Evolutionary conservation across 805 yeast species (phyloP).

Genomic region (Sungouiella thailandica): DNA sequence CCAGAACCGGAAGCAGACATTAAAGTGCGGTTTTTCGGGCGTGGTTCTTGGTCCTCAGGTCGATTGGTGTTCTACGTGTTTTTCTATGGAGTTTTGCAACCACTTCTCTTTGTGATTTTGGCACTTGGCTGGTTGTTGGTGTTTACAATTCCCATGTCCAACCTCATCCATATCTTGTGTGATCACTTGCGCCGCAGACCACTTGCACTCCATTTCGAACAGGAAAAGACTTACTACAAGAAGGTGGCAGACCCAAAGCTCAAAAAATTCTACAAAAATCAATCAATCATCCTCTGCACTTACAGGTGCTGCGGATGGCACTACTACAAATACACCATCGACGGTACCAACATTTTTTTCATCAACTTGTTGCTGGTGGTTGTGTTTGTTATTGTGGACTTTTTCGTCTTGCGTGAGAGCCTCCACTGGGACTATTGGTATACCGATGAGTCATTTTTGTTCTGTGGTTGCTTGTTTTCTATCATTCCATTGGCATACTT

Average conservation of each 20-base stretch:
- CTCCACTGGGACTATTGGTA: slow-evolving; percentile 35
- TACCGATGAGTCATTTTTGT: slow-evolving; percentile 63
- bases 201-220: slow-evolving; percentile 71
- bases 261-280: slow-evolving; percentile 39
- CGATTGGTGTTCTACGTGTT: slow-evolving; percentile 69
- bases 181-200: slow-evolving; percentile 88
- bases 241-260: slow-evolving; percentile 20
- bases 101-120: slow-evolving; percentile 53
- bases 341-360: slow-evolving; percentile 91
- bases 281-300: slow-evolving; percentile 74
- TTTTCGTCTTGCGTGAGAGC: slow-evolving; percentile 51
- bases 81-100: slow-evolving; percentile 67
- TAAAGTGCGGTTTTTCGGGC: slow-evolving; percentile 68
- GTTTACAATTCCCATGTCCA: slow-evolving; percentile 91
- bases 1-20: slow-evolving; percentile 23
- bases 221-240: slow-evolving; percentile 47
- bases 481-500: slow-evolving; percentile 93
- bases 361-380: slow-evolving; percentile 80
- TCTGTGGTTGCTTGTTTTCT: slow-evolving; percentile 71
- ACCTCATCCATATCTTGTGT: slow-evolving; percentile 61
- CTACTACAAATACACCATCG: slow-evolving; percentile 93
- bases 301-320: slow-evolving; percentile 89
- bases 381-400: slow-evolving; percentile 76
- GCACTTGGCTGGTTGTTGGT: slow-evolving; percentile 74
- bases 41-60: slow-evolving; percentile 89